These are phyloP conservation scores for Thuja plicata DNA, from an alignment of 83 land plant genomes.

Conservation along the genomic window DNA sequence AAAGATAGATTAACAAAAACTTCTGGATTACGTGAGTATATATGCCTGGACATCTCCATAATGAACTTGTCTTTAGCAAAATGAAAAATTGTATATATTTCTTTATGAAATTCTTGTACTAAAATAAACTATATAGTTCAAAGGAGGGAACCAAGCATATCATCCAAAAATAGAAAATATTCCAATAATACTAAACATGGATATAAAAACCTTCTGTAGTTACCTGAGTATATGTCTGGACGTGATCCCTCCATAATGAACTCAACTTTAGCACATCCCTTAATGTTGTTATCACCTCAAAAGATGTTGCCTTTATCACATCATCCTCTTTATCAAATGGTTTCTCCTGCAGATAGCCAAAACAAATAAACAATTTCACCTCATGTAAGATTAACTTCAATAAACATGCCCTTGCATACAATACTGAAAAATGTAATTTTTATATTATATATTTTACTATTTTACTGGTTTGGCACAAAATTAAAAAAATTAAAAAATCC, in stretches of 20 bases:
- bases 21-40: conserved; percentile 62
- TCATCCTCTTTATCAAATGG: conserved; percentile 91
- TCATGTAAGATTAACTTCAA: neutral
- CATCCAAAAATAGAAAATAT: conserved; percentile 2
- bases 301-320: conserved; percentile 87
- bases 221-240: conserved; percentile 89
- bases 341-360: conserved; percentile 58
- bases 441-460: no score
- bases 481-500: no score
- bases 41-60: conserved; percentile 95
- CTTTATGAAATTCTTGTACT: neutral
- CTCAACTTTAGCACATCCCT: conserved; percentile 88
- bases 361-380: neutral
- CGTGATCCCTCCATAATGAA: conserved; percentile 93
- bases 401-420: neutral
- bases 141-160: neutral
- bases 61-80: conserved; percentile 73
- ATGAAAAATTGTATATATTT: neutral
- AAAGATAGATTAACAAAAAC: conserved; percentile 7
- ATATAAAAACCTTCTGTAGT: conserved; percentile 10
- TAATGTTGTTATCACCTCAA: conserved; percentile 93
- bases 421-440: neutral
- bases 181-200: neutral
- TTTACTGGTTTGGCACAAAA: no score
- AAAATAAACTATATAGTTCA: neutral